Conservation (phyloP, 345 rosid genomes). For the Aquilaria malaccensis region DNA sequence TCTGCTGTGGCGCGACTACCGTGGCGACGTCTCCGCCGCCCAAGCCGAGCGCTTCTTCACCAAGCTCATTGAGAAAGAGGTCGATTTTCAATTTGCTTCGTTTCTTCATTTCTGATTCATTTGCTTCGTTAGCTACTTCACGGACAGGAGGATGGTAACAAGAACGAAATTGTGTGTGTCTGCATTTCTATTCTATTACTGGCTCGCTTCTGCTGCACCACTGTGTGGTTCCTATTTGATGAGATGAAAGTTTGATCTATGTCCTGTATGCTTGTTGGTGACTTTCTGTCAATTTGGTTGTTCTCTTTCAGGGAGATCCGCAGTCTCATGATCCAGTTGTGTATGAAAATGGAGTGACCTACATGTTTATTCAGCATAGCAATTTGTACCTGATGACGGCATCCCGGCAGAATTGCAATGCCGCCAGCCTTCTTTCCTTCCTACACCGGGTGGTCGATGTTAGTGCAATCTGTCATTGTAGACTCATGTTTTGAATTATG, state of each 20-base stretch:
- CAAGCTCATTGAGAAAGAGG: slow-evolving; percentile 94
- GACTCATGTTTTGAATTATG: not conserved
- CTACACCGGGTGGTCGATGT: slow-evolving; percentile 93
- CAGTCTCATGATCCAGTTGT: slow-evolving; percentile 98
- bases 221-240: not conserved
- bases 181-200: not conserved
- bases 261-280: not conserved
- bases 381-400: slow-evolving; percentile 90
- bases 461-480: slow-evolving; percentile 20
- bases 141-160: too few species aligned
- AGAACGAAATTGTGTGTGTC: too few species aligned
- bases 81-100: slow-evolving; percentile 6
- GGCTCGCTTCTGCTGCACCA: not conserved
- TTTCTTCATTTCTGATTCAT: not conserved
- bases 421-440: slow-evolving; percentile 85
- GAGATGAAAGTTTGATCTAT: slow-evolving; percentile 1
- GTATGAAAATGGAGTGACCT: slow-evolving; percentile 84
- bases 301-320: slow-evolving; percentile 71
- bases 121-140: not conserved
- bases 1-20: slow-evolving; percentile 95
- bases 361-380: slow-evolving; percentile 92
- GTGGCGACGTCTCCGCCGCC: slow-evolving; percentile 80
- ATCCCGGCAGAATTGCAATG: slow-evolving; percentile 91
- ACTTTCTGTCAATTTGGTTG: slow-evolving; percentile 4
- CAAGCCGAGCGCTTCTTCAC: slow-evolving; percentile 95